Evolutionary conservation across 805 yeast genomes (phyloP).

Genomic region (Debaryomyces castellii): DNA sequence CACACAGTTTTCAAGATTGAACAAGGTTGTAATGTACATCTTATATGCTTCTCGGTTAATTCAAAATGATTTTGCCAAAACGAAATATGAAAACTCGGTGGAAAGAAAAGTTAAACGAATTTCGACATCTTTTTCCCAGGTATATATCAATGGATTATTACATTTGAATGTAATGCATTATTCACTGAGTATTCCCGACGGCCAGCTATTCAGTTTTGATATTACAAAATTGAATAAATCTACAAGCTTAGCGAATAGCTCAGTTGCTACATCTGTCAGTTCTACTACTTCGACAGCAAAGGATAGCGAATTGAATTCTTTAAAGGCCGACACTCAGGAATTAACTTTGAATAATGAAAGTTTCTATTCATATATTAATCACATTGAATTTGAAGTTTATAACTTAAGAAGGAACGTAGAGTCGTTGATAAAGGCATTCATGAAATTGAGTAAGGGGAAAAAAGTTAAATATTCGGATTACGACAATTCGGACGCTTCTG

Average conservation of each 20-base stretch:
- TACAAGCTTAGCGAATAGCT: conserved; percentile 8
- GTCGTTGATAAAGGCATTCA: conserved; percentile 27
- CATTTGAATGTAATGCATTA: conserved; percentile 48
- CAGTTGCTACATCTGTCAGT: background rate
- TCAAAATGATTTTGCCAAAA: conserved; percentile 47
- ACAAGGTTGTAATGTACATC: conserved; percentile 52
- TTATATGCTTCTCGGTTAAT: conserved; percentile 56
- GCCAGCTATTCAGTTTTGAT: conserved; percentile 31
- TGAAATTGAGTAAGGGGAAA: conserved; percentile 33
- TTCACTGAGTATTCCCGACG: conserved; percentile 19
- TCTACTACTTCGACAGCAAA: conserved; percentile 19
- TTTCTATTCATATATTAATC: conserved; percentile 30
- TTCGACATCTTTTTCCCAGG: conserved; percentile 55
- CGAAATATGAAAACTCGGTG: conserved; percentile 47
- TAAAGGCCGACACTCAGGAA: background rate
- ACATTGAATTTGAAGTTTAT: conserved; percentile 39
- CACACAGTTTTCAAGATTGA: conserved; percentile 51
- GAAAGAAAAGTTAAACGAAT: conserved; percentile 51
- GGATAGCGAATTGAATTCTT: conserved; percentile 7
- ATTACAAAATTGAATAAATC: conserved; percentile 24
- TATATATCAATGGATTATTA: conserved; percentile 64
- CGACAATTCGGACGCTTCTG: conserved; percentile 37
- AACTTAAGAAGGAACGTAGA: conserved; percentile 32
- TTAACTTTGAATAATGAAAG: conserved; percentile 6
- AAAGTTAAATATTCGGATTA: conserved; percentile 32